phyloP scores from a whole-genome alignment of 495 filamentous ascomycete species.

The Penicillium antarcticum region DNA sequence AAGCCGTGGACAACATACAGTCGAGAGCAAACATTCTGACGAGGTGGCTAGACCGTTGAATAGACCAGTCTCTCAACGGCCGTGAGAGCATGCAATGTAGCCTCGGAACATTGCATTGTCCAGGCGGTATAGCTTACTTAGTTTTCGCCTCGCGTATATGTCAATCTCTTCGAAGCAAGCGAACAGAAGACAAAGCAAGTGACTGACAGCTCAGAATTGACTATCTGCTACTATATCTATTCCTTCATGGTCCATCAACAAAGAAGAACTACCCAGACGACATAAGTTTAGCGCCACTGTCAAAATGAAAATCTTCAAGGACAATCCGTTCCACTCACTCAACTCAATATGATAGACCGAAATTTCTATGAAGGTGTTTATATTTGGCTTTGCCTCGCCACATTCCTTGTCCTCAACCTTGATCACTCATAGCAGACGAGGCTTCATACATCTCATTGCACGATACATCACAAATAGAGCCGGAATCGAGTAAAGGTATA shows the following conservation, averaged over 20 bases:
- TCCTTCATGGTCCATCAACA: too few relatives aligned
- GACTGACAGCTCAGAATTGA: neutral
- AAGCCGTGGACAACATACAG: too few relatives aligned
- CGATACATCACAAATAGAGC: neutral
- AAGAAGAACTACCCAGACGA: too few relatives aligned
- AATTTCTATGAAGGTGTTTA: neutral
- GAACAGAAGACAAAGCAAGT: neutral
- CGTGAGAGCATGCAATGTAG: neutral
- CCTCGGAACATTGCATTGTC: neutral
- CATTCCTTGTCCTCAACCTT: neutral
- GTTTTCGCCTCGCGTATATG: neutral
- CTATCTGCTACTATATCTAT: too few relatives aligned
- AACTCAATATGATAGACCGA: neutral
- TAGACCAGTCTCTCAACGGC: neutral
- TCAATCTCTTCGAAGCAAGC: neutral
- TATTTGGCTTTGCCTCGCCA: neutral
- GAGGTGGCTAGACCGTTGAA: too few relatives aligned
- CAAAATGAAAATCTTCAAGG: neutral
- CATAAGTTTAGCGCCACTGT: too few relatives aligned
- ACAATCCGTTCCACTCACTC: neutral
- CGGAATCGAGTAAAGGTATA: neutral
- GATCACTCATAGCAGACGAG: neutral
- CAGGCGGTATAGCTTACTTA: neutral
- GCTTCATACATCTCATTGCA: neutral
- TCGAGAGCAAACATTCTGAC: too few relatives aligned